Base-by-base conservation (phyloP, 2,329 filamentous ascomycete genomes). In the Fusarium subtropicale region DNA sequence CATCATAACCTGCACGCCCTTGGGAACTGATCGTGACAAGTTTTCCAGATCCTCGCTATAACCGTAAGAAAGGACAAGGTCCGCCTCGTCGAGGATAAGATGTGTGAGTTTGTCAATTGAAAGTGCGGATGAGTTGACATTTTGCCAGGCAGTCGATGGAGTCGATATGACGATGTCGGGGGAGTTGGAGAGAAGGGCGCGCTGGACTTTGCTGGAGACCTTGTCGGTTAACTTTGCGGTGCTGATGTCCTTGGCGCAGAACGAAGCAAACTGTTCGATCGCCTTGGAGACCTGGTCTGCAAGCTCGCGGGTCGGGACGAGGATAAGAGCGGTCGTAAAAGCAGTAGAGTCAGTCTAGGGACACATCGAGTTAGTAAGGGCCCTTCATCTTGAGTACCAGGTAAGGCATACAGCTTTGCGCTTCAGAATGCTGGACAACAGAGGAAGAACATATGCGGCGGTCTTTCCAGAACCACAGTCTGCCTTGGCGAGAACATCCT, bases 391-490 rank as follows among this genome's bases (percentile, higher is more conserved):
- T 20, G 11, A 7, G 39, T 30, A 26, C 41, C 8, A 15, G 18
- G 8, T 22, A 34, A 31, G 15, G 69, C 81, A 20, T 79, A 90
- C 88, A 73, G 86, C 81, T 81, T 97, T 97, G 71, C 88, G 88
- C 77, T 91, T 92, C 58, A 99, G 82, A 66, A 97, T 92, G 36
- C 88, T 87, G 72, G 97, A 92, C 18, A 99, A 81, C n/a, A 97
- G 86, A 2, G 96, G 96, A 42, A 99, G 85, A 9, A 97, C 84
- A 78, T 98, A 98, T 51, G 96, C 95, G n/a, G 93, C 93, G 13
- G 96, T 99, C 85, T 99, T 99, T 72, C 96, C 96, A 6, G 94
- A 97, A 15, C 96, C 96, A 7, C 96, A 98, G 80, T 95, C 97
- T 38, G 95, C 93, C 76, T 95, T 94, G 56, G 94, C 94, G 39